phyloP scores from a whole-genome alignment of 331 rosid species.

The Arachis monticola region DNA sequence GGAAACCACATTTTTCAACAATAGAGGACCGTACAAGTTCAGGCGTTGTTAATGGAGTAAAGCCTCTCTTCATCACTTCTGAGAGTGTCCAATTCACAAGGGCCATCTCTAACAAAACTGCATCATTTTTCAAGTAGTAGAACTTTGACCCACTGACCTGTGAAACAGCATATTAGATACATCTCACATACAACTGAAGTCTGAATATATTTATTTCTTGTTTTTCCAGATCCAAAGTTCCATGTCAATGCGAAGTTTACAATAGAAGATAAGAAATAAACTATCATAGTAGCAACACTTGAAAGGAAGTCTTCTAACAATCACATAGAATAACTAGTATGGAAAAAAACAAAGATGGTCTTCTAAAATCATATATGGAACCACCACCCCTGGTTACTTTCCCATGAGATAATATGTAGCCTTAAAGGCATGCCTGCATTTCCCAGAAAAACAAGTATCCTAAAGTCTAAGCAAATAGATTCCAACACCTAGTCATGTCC shows the following conservation, averaged over 20 bases:
- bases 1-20: slow-evolving; percentile 97
- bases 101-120: slow-evolving; percentile 87
- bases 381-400: slow-evolving; percentile 16
- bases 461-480: not conserved
- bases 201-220: slow-evolving; percentile 5
- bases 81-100: slow-evolving; percentile 90
- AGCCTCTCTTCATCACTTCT: slow-evolving; percentile 86
- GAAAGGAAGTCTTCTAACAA: slow-evolving; percentile 16
- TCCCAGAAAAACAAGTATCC: slow-evolving; percentile 8
- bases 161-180: slow-evolving; percentile 36
- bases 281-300: not conserved
- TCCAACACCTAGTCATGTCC: slow-evolving; percentile 12
- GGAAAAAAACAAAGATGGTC: not conserved
- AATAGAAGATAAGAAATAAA: slow-evolving; percentile 14
- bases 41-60: slow-evolving; percentile 86
- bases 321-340: not conserved
- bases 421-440: not conserved
- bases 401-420: slow-evolving; percentile 12
- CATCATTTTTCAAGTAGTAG: slow-evolving; percentile 92
- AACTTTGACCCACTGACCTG: slow-evolving; percentile 98
- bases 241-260: not conserved
- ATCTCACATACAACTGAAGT: slow-evolving; percentile 24
- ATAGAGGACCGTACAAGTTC: slow-evolving; percentile 90
- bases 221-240: slow-evolving; percentile 25
- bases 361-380: slow-evolving; percentile 22